Evolutionary conservation across 345 rosid genomes (phyloP), one percentile per base, ranked within the genome.

Genomic region (Hibiscus mutabilis): DNA sequence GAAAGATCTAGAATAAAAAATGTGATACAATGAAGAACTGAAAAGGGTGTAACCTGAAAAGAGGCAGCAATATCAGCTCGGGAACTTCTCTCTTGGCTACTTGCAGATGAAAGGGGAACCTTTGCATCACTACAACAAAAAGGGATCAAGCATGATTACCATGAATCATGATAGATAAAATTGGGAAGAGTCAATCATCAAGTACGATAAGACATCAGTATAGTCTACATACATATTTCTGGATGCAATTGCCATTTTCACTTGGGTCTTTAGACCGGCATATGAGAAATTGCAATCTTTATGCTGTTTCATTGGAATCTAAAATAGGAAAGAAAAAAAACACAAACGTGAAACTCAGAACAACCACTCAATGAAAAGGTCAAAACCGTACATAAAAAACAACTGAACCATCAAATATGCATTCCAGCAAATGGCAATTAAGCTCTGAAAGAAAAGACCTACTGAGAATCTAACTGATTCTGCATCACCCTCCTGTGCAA

Each of bases 221-320:
- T 29, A 65, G 40, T 57, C 68, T 46, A 74, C 86, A 3, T 85
- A 91, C 97, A 94, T 89, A 59, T 91, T 81, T 90, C 75, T 83
- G 71, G 94, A 84, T 79, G 86, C 94, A 80, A 94, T 94, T 25
- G 97, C 97, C 75, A 91, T 84, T 71, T 86, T 86, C 77, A 89
- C 97, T 87, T 91, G 98, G 52, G 98, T 91, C 87, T 91, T 94
- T 84, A 94, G 80, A 75, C 98, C 97, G 71, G 98, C 95, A 84
- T 86, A 89, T 44, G 98, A 91, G 69, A 94, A 94, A 78, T 94
- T 94, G 84, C 96, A 89, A 74, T 91, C 91, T 80, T 88, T 94
- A 81, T 91, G 97, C 13, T 88, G 87, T 72, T 85, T 86, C 98
- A 91, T 91, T 37, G 96, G 93, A 57, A 84, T 86, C 98, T 94